Evolutionary conservation across 192 early-diverging fungal species (phyloP), one percentile per base, ranked within the genome.

Genomic region (Kickxella alabastrina): DNA sequence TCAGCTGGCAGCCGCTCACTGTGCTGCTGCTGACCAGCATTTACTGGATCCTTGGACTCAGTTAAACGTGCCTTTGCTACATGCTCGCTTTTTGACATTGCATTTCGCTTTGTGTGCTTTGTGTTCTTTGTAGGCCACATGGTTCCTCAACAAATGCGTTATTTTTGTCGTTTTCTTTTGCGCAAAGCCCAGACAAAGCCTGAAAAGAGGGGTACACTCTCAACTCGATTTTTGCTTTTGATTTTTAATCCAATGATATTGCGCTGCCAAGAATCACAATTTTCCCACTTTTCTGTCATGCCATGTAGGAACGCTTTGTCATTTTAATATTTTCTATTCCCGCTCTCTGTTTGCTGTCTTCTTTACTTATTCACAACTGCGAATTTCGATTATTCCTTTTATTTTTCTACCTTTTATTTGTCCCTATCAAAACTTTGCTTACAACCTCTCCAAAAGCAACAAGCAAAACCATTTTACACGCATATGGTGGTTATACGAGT

Each of bases 1-100:
- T 77, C 42, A 64, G 68, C 53, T 77, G 75, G 75, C 75, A 72
- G 52, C 75, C 75, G 13, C 36, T 77, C 14, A 59, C 55, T 26
- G 29, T 76, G 29, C 46, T 69, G 13, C 48, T 76, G 22, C 36
- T 69, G 6, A 26, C 66, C 6, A 52, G 38, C 4, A 41, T 76
- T 6, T 76, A 65, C 43, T 76, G 67, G 66, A 21, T 66, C 12
- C 49, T 67, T 8, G 72, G 62, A 3, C 67, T 76, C 5, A 54
- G 57, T 7, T 76, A 51, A 37, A 31, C 10, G 10, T 9, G 22
- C 17, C 31, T 13, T 7, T 27, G n/a, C n/a, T n/a, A n/a, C n/a
- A n/a, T n/a, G n/a, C n/a, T n/a, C n/a, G n/a, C n/a, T n/a, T n/a
- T n/a, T n/a, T n/a, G n/a, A n/a, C n/a, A n/a, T n/a, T n/a, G n/a